Percentiles rank a stretch among this genome's conserved stretches.
phyloP scores from a whole-genome alignment of 2,329 filamentous ascomycete species.

The Microdochium nivale region DNA sequence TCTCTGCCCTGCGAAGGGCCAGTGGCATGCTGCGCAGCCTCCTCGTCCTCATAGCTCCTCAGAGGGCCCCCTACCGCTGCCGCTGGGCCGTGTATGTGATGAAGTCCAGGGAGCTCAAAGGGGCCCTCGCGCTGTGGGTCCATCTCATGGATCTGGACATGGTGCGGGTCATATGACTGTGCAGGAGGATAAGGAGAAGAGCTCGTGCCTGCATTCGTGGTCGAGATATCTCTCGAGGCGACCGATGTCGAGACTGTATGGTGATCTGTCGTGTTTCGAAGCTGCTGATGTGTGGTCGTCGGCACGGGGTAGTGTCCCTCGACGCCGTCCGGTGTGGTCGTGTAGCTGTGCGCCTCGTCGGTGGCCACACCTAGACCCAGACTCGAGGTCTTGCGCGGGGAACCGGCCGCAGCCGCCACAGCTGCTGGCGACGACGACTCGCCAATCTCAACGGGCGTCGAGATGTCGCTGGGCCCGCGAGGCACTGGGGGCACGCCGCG shows the following conservation, averaged over 20 bases:
- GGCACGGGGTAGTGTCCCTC: background rate
- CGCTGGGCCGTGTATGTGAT: background rate
- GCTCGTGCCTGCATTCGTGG: background rate
- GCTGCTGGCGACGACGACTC: background rate
- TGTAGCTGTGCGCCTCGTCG: background rate
- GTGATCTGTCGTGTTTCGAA: background rate
- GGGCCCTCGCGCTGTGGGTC: background rate
- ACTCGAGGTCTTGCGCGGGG: too few relatives aligned
- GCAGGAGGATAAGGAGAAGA: too few relatives aligned
- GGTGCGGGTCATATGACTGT: background rate
- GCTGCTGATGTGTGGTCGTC: background rate
- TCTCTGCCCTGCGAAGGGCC: background rate
- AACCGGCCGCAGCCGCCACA: too few relatives aligned
- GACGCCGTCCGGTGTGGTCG: background rate
- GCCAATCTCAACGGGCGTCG: slow-evolving; percentile 44
- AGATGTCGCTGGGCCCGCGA: slow-evolving; percentile 39
- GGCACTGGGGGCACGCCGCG: slow-evolving; percentile 34
- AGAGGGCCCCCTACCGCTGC: background rate
- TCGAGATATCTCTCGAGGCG: background rate
- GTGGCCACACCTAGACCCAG: background rate
- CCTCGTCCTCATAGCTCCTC: background rate
- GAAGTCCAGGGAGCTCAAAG: background rate
- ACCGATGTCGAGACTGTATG: too few relatives aligned
- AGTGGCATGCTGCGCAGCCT: background rate
- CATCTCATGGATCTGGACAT: background rate